Evolutionary conservation across 2,329 filamentous ascomycete genomes (phyloP), one percentile per base, ranked within the genome.

Genomic region (Pseudovirgaria hyperparasitica): DNA sequence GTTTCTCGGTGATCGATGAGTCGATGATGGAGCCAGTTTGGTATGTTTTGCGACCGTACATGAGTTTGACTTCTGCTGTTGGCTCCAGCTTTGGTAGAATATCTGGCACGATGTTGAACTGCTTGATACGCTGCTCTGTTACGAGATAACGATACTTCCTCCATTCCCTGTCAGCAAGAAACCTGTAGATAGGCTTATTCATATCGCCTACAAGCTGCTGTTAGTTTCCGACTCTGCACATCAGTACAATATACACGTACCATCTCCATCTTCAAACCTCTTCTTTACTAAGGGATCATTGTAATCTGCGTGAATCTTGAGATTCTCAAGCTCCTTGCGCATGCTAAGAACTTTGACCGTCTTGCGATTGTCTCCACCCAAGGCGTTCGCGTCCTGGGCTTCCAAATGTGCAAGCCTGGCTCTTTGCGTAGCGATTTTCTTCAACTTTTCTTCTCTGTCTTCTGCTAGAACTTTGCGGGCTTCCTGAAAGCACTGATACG

Each of bases 401-500:
- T 76, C 64, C 23, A 92, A 54, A 33, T 66, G 63, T 29, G 70
- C 67, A 46, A 98, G 79, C 52, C 76, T 73, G 33, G 65, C 65
- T 26, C 75, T 58, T 54, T 82, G 73, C 16, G 56, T 63, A 26
- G 70, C 60, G 31, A 98, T 87, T 45, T 76, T 63, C 34, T 66
- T 60, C 26, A 96, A 44, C 62, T 93, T 96, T 57, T 87, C 71
- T 38, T 75, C 63, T 21, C 87, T 72, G 52, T 98, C 90, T 29
- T 71, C 72, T 28, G 74, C 67, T 30, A 98, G 63, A 25, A 96
- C 58, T 51, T 84, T 82, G 36, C 86, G 73, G 21, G 90, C 90
- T 60, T 94, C 86, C 58, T 98, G 90, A 62, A 96, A 98, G 57
- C 82, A 90, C 66, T 96, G 87, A 60, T 92, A 98, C 11, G 90